Evolutionary conservation across 345 rosid species (phyloP), one percentile per base, ranked within the genome.

Genomic region (Salix exigua): DNA sequence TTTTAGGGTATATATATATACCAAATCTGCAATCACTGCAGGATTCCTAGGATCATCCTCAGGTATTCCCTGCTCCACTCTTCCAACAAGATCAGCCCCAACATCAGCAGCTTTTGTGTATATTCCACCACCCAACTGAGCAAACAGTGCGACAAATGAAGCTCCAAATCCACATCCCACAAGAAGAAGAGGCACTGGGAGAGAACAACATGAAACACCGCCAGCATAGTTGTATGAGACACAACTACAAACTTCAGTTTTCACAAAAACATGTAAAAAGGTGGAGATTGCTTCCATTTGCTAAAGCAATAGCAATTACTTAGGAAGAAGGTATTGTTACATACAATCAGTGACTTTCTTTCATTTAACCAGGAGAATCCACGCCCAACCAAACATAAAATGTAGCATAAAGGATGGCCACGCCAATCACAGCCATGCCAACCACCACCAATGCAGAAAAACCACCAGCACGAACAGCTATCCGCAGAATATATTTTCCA

Each of bases 1-100:
- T 18, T 31, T 28, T 73, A 68, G 33, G 31, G 2, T 11, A 65
- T 51, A 31, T 31, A 31, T 31, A 31, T 31, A 71, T 92, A 96
- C 99, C 98, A 96, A 83, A 91, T 96, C 98, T 64, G 99, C 99
- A 76, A 96, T 93, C 63, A 96, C 98, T 30, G 99, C 97, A 78
- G 99, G 98, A 85, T 96, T 94, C 74, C 99, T 88, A 74, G 99
- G 99, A 87, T 94, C 99, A 89, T 96, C 99, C 87, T 96, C 99
- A 5, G 99, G 99, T 82, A 96, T 96, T 70, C 99, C 99, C 88
- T 93, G 98, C 86, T 96, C 99, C 48, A 96, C 95, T 96, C 94
- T 94, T 77, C 99, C 98, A 72, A 96, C 99, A 42, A 96, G 98
- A 78, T 96, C 99, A 76, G 98, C 99, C 72, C 98, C 99, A 71